These are phyloP conservation scores for Lepidium africanum DNA, from an alignment of 345 rosid genomes.

Conservation along the genomic window DNA sequence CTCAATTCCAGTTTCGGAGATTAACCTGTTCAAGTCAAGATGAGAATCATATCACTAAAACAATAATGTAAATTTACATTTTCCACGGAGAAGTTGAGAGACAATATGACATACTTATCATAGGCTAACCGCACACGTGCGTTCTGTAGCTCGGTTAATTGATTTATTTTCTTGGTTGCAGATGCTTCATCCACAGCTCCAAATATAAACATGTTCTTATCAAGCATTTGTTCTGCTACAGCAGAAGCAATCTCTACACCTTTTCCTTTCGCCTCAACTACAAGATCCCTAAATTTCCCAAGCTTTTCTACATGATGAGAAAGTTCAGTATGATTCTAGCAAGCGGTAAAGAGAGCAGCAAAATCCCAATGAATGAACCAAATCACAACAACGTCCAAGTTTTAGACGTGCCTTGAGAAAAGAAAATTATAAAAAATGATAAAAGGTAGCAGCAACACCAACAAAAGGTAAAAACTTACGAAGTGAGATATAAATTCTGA, in stretches of 20 bases:
- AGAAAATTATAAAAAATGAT: background rate
- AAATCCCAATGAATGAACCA: background rate
- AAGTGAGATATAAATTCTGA: constrained; percentile 58
- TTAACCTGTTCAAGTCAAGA: constrained; percentile 40
- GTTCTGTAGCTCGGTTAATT: constrained; percentile 48
- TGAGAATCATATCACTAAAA: constrained; percentile 11
- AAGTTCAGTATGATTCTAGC: background rate
- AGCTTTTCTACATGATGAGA: constrained; percentile 53
- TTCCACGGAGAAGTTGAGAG: background rate
- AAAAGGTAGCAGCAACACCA: background rate
- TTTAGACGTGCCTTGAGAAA: background rate
- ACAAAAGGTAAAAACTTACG: constrained; percentile 35
- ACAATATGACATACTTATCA: constrained; percentile 38
- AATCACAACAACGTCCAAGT: background rate
- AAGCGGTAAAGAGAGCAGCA: background rate
- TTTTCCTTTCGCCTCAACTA: constrained; percentile 45
- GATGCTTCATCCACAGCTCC: constrained; percentile 63
- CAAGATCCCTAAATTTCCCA: constrained; percentile 52
- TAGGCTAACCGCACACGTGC: constrained; percentile 50
- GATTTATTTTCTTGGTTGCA: constrained; percentile 35
- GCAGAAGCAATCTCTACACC: constrained; percentile 40
- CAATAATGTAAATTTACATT: background rate
- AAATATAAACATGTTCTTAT: constrained; percentile 54
- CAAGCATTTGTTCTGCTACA: constrained; percentile 63
- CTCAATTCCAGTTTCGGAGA: constrained; percentile 44